A percentile compares a stretch with the other conserved stretches of the same genome.
Evolutionary conservation across 129 eudicot genomes (phyloP).

Genomic region (Ambrosia artemisiifolia): DNA sequence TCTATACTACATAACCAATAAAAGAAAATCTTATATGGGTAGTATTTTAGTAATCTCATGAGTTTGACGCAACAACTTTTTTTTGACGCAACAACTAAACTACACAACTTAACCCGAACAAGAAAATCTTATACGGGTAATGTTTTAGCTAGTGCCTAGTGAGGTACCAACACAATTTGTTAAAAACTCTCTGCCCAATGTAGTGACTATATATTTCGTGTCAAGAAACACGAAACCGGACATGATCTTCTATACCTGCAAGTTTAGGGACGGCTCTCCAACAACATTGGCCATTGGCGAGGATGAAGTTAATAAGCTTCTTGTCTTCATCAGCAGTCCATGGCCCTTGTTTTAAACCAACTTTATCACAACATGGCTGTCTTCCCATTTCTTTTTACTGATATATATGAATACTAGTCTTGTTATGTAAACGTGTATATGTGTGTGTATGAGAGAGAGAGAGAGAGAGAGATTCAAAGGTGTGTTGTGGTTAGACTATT

Average conservation of each 20-base stretch:
- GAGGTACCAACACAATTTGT: neutral
- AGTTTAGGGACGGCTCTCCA: constrained; percentile 89
- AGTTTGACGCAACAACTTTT: neutral
- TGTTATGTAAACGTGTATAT: neutral
- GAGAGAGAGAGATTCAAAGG: constrained; percentile 15
- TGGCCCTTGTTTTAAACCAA: constrained; percentile 80
- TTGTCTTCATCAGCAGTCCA: constrained; percentile 89
- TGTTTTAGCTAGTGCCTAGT: neutral
- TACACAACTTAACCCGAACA: neutral
- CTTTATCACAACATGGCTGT: constrained; percentile 81
- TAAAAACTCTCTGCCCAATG: neutral
- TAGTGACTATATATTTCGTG: neutral
- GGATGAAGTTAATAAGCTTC: constrained; percentile 71
- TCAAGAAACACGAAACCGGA: neutral
- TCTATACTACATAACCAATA: neutral
- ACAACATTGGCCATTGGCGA: constrained; percentile 82
- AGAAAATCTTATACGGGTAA: neutral
- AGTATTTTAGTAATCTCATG: neutral
- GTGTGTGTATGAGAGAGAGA: neutral
- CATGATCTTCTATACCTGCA: constrained; percentile 46
- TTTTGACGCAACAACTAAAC: too few species aligned
- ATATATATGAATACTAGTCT: neutral
- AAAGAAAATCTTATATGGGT: neutral
- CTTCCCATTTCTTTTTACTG: constrained; percentile 56
- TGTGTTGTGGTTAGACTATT: constrained; percentile 22